Evolutionary conservation across 306 rosid genomes (phyloP).

Genomic region (Citrullus mucosospermus): DNA sequence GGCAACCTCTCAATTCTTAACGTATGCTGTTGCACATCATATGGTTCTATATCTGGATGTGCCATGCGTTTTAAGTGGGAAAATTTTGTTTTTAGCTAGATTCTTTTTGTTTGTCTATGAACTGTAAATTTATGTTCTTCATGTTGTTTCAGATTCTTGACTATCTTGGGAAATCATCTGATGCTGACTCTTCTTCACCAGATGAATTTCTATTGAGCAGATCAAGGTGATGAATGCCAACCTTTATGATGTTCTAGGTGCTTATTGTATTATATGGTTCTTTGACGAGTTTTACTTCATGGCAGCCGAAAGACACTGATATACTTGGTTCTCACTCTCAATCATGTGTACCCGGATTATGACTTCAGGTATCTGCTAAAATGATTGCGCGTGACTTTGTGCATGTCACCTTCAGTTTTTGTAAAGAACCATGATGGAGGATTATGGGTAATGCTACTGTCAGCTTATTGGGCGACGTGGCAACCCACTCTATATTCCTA

Average conservation of each 20-base stretch:
- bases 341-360: constrained; percentile 89
- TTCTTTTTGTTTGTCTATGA: background rate
- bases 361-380: constrained; percentile 77
- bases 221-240: constrained; percentile 48
- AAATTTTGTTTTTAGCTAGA: background rate
- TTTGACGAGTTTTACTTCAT: constrained; percentile 22
- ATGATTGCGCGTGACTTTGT: constrained; percentile 19
- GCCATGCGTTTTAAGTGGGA: background rate
- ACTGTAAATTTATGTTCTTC: background rate
- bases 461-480: constrained; percentile 96
- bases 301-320: constrained; percentile 93
- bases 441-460: constrained; percentile 97
- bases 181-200: constrained; percentile 58
- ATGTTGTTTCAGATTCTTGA: constrained; percentile 58
- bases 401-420: background rate
- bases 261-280: constrained; percentile 9
- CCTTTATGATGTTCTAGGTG: constrained; percentile 18
- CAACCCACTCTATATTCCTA: constrained; percentile 87
- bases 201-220: constrained; percentile 44
- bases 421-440: constrained; percentile 32
- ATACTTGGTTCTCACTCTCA: constrained; percentile 80
- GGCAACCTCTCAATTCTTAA: background rate
- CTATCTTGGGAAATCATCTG: constrained; percentile 72
- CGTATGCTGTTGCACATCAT: background rate
- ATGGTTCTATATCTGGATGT: background rate